A percentile compares a stretch with the other conserved stretches of the same genome.
Evolutionary conservation across 1,139 yeast species (phyloP).

Genomic region (Blastobotrys persicus): DNA sequence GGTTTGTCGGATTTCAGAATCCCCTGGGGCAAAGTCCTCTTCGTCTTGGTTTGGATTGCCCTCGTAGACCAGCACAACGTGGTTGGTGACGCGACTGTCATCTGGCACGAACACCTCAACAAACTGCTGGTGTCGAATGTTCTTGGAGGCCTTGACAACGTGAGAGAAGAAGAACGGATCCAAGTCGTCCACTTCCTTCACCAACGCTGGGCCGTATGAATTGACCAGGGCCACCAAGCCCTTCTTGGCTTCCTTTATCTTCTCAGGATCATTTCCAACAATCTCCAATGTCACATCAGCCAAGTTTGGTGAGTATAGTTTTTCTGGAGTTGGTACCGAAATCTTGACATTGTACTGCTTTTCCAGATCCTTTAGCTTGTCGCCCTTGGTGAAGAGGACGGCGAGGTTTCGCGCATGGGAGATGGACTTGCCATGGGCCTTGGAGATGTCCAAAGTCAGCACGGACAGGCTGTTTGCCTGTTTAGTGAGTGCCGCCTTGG

Average conservation of each 20-base stretch:
- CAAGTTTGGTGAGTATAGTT: slow-evolving; percentile 36
- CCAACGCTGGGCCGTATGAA: slow-evolving; percentile 63
- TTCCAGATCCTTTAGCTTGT: slow-evolving; percentile 42
- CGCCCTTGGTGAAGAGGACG: slow-evolving; percentile 52
- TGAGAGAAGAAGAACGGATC: slow-evolving; percentile 63
- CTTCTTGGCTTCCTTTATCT: slow-evolving; percentile 57
- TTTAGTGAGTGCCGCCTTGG: slow-evolving; percentile 54
- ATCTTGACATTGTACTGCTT: slow-evolving; percentile 50
- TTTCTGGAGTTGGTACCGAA: slow-evolving; percentile 51
- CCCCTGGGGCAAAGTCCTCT: slow-evolving; percentile 49
- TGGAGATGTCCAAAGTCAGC: slow-evolving; percentile 74
- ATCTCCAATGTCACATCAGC: slow-evolving; percentile 42
- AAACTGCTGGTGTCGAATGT: slow-evolving; percentile 48
- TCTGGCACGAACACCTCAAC: slow-evolving; percentile 59
- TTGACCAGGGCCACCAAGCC: slow-evolving; percentile 72
- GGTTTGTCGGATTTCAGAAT: slow-evolving; percentile 34
- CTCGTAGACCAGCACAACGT: slow-evolving; percentile 46
- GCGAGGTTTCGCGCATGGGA: slow-evolving; percentile 75
- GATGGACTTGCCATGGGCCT: slow-evolving; percentile 80
- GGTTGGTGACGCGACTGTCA: slow-evolving; percentile 33
- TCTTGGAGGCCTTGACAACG: slow-evolving; percentile 45
- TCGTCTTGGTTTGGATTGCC: slow-evolving; percentile 40
- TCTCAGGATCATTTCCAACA: slow-evolving; percentile 45
- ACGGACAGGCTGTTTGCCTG: slow-evolving; percentile 56
- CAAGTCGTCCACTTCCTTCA: slow-evolving; percentile 60